These are phyloP conservation scores for Exserohilum turcica DNA, from an alignment of 2,329 filamentous ascomycete species.

Conservation along the genomic window DNA sequence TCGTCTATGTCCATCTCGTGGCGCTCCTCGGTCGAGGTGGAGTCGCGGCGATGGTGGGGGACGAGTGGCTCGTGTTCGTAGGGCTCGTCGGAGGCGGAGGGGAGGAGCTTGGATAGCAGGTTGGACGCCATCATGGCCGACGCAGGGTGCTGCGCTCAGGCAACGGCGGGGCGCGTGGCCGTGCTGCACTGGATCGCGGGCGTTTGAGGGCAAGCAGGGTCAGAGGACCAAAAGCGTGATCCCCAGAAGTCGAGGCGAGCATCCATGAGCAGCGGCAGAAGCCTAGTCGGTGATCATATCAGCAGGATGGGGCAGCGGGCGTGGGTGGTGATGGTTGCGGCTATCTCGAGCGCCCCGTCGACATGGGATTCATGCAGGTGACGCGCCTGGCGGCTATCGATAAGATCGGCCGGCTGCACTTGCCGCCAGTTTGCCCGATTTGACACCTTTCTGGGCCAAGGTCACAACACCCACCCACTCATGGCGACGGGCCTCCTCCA, in stretches of 20 bases:
- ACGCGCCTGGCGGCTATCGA: slow-evolving; percentile 32
- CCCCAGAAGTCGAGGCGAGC: slow-evolving; percentile 18
- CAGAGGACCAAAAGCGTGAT: slow-evolving; percentile 25
- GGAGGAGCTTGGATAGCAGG: slow-evolving; percentile 58
- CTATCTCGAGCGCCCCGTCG: slow-evolving; percentile 27
- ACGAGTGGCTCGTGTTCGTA: slow-evolving; percentile 51
- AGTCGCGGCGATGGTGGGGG: slow-evolving; percentile 26
- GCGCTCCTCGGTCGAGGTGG: slow-evolving; percentile 47
- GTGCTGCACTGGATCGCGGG: slow-evolving; percentile 13
- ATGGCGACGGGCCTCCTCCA: slow-evolving; percentile 44
- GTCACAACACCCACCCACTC: slow-evolving; percentile 23
- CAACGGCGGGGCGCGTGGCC: slow-evolving; percentile 36
- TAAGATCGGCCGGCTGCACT: slow-evolving; percentile 35
- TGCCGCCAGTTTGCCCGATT: slow-evolving; percentile 20
- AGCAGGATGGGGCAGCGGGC: slow-evolving; percentile 25
- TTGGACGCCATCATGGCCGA: slow-evolving; percentile 58
- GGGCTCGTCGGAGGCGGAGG: slow-evolving; percentile 54
- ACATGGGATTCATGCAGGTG: slow-evolving; percentile 28
- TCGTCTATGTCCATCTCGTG: slow-evolving; percentile 57
- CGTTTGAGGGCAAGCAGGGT: slow-evolving; percentile 12
- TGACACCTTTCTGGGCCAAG: slow-evolving; percentile 17
- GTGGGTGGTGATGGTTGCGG: slow-evolving; percentile 17
- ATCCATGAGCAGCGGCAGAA: slow-evolving; percentile 30
- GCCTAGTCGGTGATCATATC: slow-evolving; percentile 25
- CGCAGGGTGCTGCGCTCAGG: slow-evolving; percentile 23